Percentiles rank a stretch among this genome's conserved stretches.
Conservation (phyloP, 2,329 filamentous ascomycete species). For the Fusarium sp. region DNA sequence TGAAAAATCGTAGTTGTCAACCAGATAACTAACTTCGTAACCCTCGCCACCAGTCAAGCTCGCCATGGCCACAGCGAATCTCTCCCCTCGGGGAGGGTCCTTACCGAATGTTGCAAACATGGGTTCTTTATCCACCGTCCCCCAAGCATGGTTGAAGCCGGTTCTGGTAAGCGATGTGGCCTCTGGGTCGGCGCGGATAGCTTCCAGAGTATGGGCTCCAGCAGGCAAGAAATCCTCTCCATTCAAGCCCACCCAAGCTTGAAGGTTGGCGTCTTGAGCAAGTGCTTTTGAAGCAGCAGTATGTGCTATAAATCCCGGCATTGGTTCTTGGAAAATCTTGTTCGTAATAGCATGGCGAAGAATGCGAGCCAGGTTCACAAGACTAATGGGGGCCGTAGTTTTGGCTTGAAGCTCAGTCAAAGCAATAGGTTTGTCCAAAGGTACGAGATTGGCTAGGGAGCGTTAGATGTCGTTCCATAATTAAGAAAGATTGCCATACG, state of each 20-base stretch:
- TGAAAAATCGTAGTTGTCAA: slow-evolving; percentile 67
- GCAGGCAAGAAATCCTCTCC: slow-evolving; percentile 66
- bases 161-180: slow-evolving; percentile 62
- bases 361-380: slow-evolving; percentile 63
- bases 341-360: slow-evolving; percentile 70
- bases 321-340: slow-evolving; percentile 66
- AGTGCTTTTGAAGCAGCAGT: slow-evolving; percentile 66
- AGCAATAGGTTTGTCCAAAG: slow-evolving; percentile 59
- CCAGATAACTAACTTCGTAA: slow-evolving; percentile 65
- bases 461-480: neutral
- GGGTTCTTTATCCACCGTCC: slow-evolving; percentile 63
- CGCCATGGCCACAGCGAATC: slow-evolving; percentile 68
- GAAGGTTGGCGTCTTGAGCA: slow-evolving; percentile 60
- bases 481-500: slow-evolving; percentile 52
- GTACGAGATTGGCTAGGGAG: slow-evolving; percentile 62
- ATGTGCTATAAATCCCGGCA: slow-evolving; percentile 65
- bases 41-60: slow-evolving; percentile 68
- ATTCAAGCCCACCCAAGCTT: slow-evolving; percentile 68
- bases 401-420: slow-evolving; percentile 60
- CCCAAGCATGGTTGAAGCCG: slow-evolving; percentile 65
- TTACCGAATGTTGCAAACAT: slow-evolving; percentile 68
- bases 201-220: slow-evolving; percentile 59
- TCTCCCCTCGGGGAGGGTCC: slow-evolving; percentile 60
- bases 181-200: slow-evolving; percentile 60
- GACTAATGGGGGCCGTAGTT: slow-evolving; percentile 55